Percentiles rank a stretch among this genome's conserved stretches.
Conservation (phyloP, 2,329 filamentous ascomycete species). For the Eurotiales sp. region DNA sequence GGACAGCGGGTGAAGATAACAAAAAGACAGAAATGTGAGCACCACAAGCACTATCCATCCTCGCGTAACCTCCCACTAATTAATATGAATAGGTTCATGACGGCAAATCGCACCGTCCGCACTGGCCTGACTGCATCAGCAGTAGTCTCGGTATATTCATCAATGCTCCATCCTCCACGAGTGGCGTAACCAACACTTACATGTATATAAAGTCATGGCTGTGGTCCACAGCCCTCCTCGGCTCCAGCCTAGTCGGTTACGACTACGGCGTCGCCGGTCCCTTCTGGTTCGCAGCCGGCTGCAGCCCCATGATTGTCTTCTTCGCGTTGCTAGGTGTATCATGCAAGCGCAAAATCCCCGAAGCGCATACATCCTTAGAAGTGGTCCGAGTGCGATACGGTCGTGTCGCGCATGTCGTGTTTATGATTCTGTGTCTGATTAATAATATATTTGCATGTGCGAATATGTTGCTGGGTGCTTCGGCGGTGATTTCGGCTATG, state of each 20-base stretch:
- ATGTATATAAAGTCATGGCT: slow-evolving; percentile 42
- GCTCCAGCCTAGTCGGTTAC: slow-evolving; percentile 51
- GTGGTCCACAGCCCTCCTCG: slow-evolving; percentile 52
- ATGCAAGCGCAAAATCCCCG: slow-evolving; percentile 51
- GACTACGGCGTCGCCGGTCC: slow-evolving; percentile 54
- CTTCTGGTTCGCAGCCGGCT: slow-evolving; percentile 57
- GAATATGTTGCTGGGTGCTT: slow-evolving; percentile 51
- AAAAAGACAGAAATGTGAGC: slow-evolving; percentile 49
- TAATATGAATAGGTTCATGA: slow-evolving; percentile 44
- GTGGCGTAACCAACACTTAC: neutral
- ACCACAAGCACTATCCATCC: neutral
- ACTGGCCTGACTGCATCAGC: slow-evolving; percentile 53
- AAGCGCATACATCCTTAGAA: slow-evolving; percentile 54
- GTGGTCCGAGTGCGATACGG: slow-evolving; percentile 52
- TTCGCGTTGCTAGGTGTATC: slow-evolving; percentile 51
- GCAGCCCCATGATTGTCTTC: slow-evolving; percentile 55
- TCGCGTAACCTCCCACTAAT: no score
- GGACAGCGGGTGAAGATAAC: slow-evolving; percentile 50
- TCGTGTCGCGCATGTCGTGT: slow-evolving; percentile 47
- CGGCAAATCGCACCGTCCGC: slow-evolving; percentile 49
- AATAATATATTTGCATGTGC: slow-evolving; percentile 54
- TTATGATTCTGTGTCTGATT: slow-evolving; percentile 50
- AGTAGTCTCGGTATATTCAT: slow-evolving; percentile 45
- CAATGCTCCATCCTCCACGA: neutral
- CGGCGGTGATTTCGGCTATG: slow-evolving; percentile 40